Evolutionary conservation across 495 filamentous ascomycete genomes (phyloP).

Genomic region (Aspergillus nidulans): DNA sequence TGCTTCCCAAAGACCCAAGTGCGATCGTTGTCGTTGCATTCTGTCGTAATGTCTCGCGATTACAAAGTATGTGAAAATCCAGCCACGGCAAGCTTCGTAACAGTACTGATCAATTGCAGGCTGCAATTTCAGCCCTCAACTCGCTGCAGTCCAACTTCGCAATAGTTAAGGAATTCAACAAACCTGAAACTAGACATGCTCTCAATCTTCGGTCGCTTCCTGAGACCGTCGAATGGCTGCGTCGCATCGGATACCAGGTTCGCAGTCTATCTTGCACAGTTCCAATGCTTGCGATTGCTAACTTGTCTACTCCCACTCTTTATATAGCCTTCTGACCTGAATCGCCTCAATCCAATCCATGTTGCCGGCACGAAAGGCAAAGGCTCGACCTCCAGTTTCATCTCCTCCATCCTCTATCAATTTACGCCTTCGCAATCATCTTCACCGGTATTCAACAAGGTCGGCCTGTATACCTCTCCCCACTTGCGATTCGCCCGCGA

Average conservation of each 20-base stretch:
- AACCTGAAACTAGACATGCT: slow-evolving; percentile 53
- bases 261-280: slow-evolving; percentile 14
- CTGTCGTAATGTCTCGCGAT: slow-evolving; percentile 38
- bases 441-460: slow-evolving; percentile 43
- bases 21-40: slow-evolving; percentile 29
- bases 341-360: slow-evolving; percentile 71
- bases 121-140: slow-evolving; percentile 84
- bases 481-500: slow-evolving; percentile 86
- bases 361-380: slow-evolving; percentile 94
- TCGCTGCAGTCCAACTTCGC: slow-evolving; percentile 82
- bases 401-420: slow-evolving; percentile 57
- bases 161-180: slow-evolving; percentile 67
- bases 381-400: slow-evolving; percentile 53
- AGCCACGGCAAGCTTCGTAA: background rate
- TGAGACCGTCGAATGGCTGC: slow-evolving; percentile 74
- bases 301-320: background rate
- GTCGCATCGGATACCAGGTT: slow-evolving; percentile 75
- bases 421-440: slow-evolving; percentile 43
- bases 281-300: background rate
- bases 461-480: slow-evolving; percentile 86
- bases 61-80: slow-evolving; percentile 33
- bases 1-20: slow-evolving; percentile 18
- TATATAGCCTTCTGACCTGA: slow-evolving; percentile 65
- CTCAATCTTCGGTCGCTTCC: slow-evolving; percentile 65
- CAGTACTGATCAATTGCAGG: slow-evolving; percentile 28